phyloP scores from a whole-genome alignment of 805 yeast genomes.

The Candida mattraensis region DNA sequence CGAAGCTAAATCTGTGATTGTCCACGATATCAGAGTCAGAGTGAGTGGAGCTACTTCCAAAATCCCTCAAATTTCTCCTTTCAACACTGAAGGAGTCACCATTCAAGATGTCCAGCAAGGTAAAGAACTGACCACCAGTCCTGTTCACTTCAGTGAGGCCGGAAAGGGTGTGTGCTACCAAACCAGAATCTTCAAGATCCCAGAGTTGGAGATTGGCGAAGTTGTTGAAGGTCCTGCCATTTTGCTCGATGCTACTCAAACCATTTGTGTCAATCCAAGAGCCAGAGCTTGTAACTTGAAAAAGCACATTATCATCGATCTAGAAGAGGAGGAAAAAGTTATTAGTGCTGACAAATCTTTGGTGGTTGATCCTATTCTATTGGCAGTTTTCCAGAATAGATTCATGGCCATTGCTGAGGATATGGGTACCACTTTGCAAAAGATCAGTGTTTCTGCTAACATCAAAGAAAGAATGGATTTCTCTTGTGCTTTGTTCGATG shows the following conservation, averaged over 20 bases:
- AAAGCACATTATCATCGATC: slow-evolving; percentile 33
- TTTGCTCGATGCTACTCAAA: slow-evolving; percentile 37
- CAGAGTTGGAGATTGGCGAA: slow-evolving; percentile 36
- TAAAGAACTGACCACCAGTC: slow-evolving; percentile 42
- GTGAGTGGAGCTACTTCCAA: slow-evolving; percentile 70
- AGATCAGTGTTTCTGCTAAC: slow-evolving; percentile 11
- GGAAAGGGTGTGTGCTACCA: slow-evolving; percentile 76
- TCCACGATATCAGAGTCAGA: slow-evolving; percentile 62
- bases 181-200: slow-evolving; percentile 39
- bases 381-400: slow-evolving; percentile 12
- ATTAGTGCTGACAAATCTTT: slow-evolving; percentile 25
- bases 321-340: slow-evolving; percentile 25
- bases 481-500: slow-evolving; percentile 12
- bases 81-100: slow-evolving; percentile 45
- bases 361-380: slow-evolving; percentile 9
- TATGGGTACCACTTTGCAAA: slow-evolving; percentile 11
- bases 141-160: slow-evolving; percentile 63
- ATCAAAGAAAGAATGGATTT: slow-evolving; percentile 15
- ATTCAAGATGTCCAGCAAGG: slow-evolving; percentile 82
- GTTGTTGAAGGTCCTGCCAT: slow-evolving; percentile 48
- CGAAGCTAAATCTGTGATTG: slow-evolving; percentile 52
- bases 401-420: slow-evolving; percentile 15
- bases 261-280: slow-evolving; percentile 34
- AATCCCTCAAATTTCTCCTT: slow-evolving; percentile 15
- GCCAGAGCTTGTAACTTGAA: slow-evolving; percentile 31